Percentiles rank a stretch among this genome's conserved stretches.
Conservation (phyloP, 1,284 basidiomycete species). For the Golubevia sp. region DNA sequence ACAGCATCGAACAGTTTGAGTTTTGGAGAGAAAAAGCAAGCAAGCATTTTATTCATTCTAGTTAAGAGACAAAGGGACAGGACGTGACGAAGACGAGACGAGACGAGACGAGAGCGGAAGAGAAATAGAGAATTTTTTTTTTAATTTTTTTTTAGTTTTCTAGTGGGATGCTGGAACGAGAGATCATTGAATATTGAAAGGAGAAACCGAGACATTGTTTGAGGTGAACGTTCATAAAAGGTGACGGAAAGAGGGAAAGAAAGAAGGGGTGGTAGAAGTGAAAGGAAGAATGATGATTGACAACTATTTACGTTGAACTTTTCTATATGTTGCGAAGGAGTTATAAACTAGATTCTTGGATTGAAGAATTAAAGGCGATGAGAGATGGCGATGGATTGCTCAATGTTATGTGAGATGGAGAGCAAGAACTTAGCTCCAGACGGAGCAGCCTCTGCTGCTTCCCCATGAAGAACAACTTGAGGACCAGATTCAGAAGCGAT, state of each 20-base stretch:
- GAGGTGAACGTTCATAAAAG: not conserved
- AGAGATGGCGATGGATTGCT: no score
- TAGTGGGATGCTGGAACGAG: not conserved
- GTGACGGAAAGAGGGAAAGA: not conserved
- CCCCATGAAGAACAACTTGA: constrained; percentile 78
- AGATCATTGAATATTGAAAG: not conserved
- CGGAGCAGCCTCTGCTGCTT: constrained; percentile 74
- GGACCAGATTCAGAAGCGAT: constrained; percentile 71
- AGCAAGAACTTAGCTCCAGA: constrained; percentile 75
- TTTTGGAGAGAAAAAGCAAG: not conserved
- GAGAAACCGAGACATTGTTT: not conserved
- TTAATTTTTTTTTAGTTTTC: not conserved
- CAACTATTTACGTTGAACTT: not conserved
- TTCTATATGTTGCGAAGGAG: not conserved
- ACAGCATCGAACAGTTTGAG: constrained; percentile 9
- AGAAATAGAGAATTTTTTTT: not conserved
- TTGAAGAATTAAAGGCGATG: not conserved
- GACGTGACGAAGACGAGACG: not conserved
- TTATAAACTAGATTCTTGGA: not conserved
- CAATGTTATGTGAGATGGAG: constrained; percentile 83
- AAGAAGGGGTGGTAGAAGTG: not conserved
- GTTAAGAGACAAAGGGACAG: not conserved
- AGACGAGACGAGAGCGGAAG: not conserved
- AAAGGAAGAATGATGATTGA: not conserved
- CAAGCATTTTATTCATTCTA: not conserved